A percentile compares a stretch with the other conserved stretches of the same genome.
Conservation (phyloP, 2,329 filamentous ascomycete genomes). For the Aspergillus hiratsukae region DNA sequence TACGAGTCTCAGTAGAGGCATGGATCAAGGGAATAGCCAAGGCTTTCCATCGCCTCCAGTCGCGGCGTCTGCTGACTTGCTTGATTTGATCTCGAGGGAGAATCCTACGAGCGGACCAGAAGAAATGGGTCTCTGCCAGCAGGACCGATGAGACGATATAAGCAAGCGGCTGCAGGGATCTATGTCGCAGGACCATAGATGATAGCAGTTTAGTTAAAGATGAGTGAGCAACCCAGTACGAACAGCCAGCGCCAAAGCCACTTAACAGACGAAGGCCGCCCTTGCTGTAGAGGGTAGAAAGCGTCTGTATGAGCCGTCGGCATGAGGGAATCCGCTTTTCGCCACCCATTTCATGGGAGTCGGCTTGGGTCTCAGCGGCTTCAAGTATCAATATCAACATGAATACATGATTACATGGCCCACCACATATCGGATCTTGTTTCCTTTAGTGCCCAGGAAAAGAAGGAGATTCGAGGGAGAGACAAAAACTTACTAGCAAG, state of each 20-base stretch:
- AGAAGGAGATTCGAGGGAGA: too few relatives aligned
- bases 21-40: background rate
- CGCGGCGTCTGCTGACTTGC: background rate
- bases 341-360: background rate
- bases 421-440: background rate
- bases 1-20: background rate
- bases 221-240: background rate
- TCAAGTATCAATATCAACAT: conserved; percentile 5
- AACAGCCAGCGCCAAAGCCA: background rate
- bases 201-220: background rate
- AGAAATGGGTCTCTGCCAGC: conserved; percentile 3
- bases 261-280: background rate
- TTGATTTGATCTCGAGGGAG: background rate
- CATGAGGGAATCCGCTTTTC: background rate
- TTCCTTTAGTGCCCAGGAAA: background rate
- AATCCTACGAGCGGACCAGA: background rate
- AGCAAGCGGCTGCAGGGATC: background rate
- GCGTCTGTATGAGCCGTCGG: background rate
- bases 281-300: background rate
- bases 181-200: background rate
- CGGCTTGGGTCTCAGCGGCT: background rate
- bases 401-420: background rate
- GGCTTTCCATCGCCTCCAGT: background rate
- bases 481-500: background rate
- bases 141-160: background rate